Base-by-base conservation (phyloP, 805 yeast species). In the Schwanniomyces yamadae region DNA sequence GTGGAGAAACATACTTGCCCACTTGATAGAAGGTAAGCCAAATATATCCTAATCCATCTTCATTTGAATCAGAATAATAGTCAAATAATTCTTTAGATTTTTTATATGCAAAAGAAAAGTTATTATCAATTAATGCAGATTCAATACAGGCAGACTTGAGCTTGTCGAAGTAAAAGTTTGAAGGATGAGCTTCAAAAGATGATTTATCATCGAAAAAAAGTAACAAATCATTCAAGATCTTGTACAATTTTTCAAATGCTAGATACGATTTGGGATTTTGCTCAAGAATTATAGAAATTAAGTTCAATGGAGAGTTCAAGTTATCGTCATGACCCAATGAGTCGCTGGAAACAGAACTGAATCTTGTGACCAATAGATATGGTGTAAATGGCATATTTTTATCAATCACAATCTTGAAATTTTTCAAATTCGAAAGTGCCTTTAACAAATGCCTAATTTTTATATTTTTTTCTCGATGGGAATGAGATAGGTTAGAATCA, bases 11-110 rank as follows among this genome's bases (percentile, higher is more conserved):
- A 37, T 46, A 65, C 56, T 84, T 82, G 3, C 85, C 84, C 3
- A 83, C 80, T 48, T 86, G 95, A 48, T 80, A 82, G 42, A 83
- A 77, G 1, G 85, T 77, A 17, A 80, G 68, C 95, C 96, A 88
- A 31, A 67, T 59, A 12, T 61, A 61, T 24, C 55, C 52, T 26
- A 65, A 35, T 13, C 41, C 37, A 2, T 40, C 44, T 9, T 39
- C 30, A 3, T 41, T 37, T 4, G 36, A 39, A 12, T 39, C 40
- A 4, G 35, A 34, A 26, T 41, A 50, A 30, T 49, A 39, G 1
- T 65, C 60, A 7, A 77, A 49, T 25, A 77, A 53, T 14, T 57
- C 63, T n/a, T 47, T 46, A 1, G 75, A 53, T 28, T 66, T 60
- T 3, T 59, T 57, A 42, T 67, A 71, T 0, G 95, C 89, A 44